Evolutionary conservation across 305 asterid species (phyloP).

Genomic region (Fraxinus dipetala): DNA sequence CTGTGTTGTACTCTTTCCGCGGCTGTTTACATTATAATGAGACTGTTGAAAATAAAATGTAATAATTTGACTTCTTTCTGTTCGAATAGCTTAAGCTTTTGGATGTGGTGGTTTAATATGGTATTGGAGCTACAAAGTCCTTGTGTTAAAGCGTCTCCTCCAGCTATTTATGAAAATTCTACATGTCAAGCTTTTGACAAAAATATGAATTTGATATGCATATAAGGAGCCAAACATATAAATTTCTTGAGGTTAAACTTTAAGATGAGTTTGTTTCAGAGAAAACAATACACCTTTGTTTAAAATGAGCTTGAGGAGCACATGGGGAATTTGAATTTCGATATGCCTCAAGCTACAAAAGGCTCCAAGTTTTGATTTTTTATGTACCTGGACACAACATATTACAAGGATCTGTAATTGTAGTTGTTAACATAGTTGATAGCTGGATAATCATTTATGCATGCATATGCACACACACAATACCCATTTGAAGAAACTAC

Average conservation of each 20-base stretch:
- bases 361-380: background rate
- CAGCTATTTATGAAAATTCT: background rate
- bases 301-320: background rate
- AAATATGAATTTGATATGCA: background rate
- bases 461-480: background rate
- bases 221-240: background rate
- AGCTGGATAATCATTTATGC: background rate
- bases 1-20: background rate
- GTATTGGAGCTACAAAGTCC: background rate
- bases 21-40: background rate
- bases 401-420: background rate
- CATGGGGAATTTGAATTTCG: background rate
- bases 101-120: background rate
- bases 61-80: background rate
- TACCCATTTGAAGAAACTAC: background rate
- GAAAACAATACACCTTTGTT: background rate
- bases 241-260: background rate
- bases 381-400: background rate
- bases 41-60: background rate
- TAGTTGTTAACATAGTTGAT: slow-evolving; percentile 1
- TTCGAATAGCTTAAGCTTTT: background rate
- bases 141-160: background rate
- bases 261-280: background rate
- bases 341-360: background rate
- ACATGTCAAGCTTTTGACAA: background rate